Base-by-base conservation (phyloP, 495 filamentous ascomycete species). In the Penicillium paxilli region DNA sequence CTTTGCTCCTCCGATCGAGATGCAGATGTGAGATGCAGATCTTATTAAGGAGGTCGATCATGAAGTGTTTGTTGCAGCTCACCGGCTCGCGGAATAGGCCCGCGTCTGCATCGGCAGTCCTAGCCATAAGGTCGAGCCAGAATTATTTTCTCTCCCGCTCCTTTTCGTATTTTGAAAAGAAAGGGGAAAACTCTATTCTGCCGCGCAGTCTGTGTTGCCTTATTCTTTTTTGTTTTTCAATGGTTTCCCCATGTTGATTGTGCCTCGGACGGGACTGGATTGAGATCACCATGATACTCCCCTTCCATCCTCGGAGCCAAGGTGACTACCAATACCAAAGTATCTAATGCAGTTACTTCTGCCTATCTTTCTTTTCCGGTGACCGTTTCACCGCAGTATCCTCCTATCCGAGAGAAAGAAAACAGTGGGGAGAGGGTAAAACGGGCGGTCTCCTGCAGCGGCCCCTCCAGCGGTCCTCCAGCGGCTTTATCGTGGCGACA, bases 401-500 rank as follows among this genome's bases (percentile, higher is more conserved):
- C 35, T 16, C 17, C 40, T n/a, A 38, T 19, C 35, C 16, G 17
- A 2, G n/a, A 38, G 5, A 38, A 38, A 38, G 35, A 20, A 38
- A 16, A 35, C 3, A 23, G 52, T 64, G 67, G 62, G 61, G 66
- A 70, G 66, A 62, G 54, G 52, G 48, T 57, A 55, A 58, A 70
- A 74, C 70, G 70, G 70, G 45, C 68, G 70, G 64, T 57, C 57
- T 71, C 63, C 65, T 73, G 73, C 73, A 71, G 64, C 58, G 53
- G 41, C 20, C 22, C 63, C 65, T 73, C 71, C 73, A 71, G 64
- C 58, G 53, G 41, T n/a, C 20, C 22, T 30, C 59, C 58, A 64
- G 62, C 54, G 42, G 33, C 41, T 47, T 44, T 50, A 56, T 54
- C 25, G 47, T 45, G 44, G 20, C 44, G 38, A 48, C 49, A 54